Percentiles rank a stretch among this genome's conserved stretches.
These are phyloP conservation scores for Rhizopogon rudus DNA, from an alignment of 768 basidiomycete species.

Conservation along the genomic window DNA sequence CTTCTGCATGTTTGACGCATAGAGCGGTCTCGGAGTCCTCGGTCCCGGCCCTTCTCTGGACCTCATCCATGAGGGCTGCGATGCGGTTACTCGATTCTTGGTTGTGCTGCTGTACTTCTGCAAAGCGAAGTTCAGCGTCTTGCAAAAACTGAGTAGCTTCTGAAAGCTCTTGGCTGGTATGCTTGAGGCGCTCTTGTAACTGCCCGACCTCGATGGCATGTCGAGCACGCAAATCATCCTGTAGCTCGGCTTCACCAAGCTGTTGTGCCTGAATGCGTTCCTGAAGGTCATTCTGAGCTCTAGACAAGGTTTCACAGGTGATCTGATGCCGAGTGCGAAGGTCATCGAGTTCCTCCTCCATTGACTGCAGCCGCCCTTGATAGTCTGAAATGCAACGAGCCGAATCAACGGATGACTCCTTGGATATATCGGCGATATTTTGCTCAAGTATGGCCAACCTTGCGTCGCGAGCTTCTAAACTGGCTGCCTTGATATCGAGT, in stretches of 20 bases:
- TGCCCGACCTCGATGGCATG: conserved; percentile 33
- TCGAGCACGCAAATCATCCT: conserved; percentile 16
- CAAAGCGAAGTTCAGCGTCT: conserved; percentile 30
- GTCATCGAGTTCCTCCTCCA: conserved; percentile 4
- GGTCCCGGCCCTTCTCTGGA: conserved; percentile 8
- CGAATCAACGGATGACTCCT: background rate
- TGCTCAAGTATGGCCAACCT: conserved; percentile 8
- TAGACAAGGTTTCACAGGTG: conserved; percentile 1
- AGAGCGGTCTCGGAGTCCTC: conserved; percentile 2
- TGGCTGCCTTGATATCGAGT: conserved; percentile 7
- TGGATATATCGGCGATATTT: conserved; percentile 4
- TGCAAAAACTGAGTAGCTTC: conserved; percentile 29
- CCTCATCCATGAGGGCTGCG: conserved; percentile 11
- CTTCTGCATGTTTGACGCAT: conserved; percentile 7
- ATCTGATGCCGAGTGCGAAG: background rate
- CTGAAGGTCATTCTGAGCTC: background rate
- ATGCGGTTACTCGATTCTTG: conserved; percentile 24
- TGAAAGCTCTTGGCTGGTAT: conserved; percentile 29
- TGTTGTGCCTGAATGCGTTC: conserved; percentile 2
- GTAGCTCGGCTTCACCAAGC: background rate
- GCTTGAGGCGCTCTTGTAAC: conserved; percentile 33
- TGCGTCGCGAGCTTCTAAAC: conserved; percentile 6
- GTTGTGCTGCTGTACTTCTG: conserved; percentile 25
- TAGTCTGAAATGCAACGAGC: conserved; percentile 2
- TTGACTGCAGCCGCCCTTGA: background rate